phyloP scores from a whole-genome alignment of 495 filamentous ascomycete species.

The Aspergillus campestris region DNA sequence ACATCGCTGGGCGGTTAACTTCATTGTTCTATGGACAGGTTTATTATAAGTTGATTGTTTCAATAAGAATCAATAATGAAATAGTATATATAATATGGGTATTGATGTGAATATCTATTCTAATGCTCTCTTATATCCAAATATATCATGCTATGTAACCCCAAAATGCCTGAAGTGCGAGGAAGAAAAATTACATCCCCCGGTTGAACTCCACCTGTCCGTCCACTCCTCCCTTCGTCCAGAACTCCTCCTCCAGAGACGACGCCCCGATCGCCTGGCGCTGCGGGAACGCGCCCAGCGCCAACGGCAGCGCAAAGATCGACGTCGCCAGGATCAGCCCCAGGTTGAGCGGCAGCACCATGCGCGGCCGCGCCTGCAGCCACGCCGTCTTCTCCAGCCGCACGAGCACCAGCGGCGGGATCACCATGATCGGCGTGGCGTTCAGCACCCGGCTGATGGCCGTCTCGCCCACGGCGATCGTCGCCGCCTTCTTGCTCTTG shows the following conservation, averaged over 20 bases:
- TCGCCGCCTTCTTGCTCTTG: slow-evolving; percentile 80
- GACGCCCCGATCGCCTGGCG: slow-evolving; percentile 66
- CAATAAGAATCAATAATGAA: no score
- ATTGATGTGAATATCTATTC: no score
- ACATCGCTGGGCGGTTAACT: no score
- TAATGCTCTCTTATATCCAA: background rate
- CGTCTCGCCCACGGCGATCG: slow-evolving; percentile 83
- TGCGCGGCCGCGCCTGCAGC: slow-evolving; percentile 61
- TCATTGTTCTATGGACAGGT: no score
- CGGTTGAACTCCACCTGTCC: slow-evolving; percentile 85
- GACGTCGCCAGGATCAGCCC: slow-evolving; percentile 72
- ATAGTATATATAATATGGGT: no score
- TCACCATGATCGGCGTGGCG: slow-evolving; percentile 91
- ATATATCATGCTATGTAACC: background rate
- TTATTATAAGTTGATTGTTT: no score
- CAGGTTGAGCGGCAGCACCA: slow-evolving; percentile 71
- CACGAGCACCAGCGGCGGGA: slow-evolving; percentile 78
- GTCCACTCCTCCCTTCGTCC: slow-evolving; percentile 56
- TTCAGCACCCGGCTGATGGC: slow-evolving; percentile 84
- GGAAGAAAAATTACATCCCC: slow-evolving; percentile 51
- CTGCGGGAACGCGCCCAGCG: slow-evolving; percentile 87
- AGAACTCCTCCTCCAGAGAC: slow-evolving; percentile 75
- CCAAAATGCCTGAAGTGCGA: background rate
- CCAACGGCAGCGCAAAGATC: slow-evolving; percentile 73
- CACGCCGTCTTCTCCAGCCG: slow-evolving; percentile 54